Base-by-base conservation (phyloP, 345 rosid genomes). In the Leavenworthia alabamica region DNA sequence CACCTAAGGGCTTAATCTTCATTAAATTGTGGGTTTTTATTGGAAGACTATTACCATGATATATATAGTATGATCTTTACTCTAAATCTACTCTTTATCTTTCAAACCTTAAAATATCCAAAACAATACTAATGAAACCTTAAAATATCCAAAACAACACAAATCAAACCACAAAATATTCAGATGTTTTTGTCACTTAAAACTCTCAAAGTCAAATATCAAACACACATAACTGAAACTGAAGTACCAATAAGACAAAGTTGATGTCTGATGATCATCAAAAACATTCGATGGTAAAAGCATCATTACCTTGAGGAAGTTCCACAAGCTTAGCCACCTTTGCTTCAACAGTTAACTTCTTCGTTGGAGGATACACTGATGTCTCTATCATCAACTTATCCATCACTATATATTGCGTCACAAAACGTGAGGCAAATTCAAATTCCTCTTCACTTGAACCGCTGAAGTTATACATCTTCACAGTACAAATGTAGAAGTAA, bases 361-460 rank as follows among this genome's bases (percentile, higher is more conserved):
- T 41, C 65, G 2, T 3, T 33, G 6, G 72, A 39, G 37, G 44
- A 23, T 22, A 40, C 27, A 28, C 3, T 3, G 64, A 47, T 1
- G 50, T 46, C 57, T 47, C 9, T 8, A 66, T 28, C 57, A 66
- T 47, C 58, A 67, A 15, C 59, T 15, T 49, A 8, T 8, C 16
- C 6, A 1, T 42, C 45, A 49, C 53, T 9, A 8, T 41, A 26
- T 35, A 46, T 8, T 67, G 60, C 8, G 1, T 67, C 58, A 67
- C 66, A 19, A 67, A 59, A 12, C 16, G 66, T 2, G 72, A 59
- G 2, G 28, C 72, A 1, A 67, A 23, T 3, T 35, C 52, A 11
- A 67, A 40, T 24, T 41, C 53, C 36, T 59, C 51, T 23, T 27
- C 16, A 50, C 26, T 41, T 1, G 43, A 37, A 48, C 45, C 37